Base-by-base conservation (phyloP, 345 rosid genomes). In the Populus deltoides region DNA sequence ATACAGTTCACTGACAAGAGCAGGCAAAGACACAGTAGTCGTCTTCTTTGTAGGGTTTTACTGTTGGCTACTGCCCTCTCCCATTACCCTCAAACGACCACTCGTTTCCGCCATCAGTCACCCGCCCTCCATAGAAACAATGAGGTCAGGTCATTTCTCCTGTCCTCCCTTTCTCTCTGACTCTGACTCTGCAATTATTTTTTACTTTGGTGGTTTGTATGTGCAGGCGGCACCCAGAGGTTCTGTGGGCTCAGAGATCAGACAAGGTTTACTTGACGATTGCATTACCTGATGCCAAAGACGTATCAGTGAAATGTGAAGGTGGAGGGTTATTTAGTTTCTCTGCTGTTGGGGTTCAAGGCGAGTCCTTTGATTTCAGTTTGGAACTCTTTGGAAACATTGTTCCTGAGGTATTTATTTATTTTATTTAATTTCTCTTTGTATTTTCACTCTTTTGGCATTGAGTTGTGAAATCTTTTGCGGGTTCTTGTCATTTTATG, bases 211-310 rank as follows among this genome's bases (percentile, higher is more conserved):
- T 68, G 31, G 20, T 29, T 43, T 43, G 24, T 18, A 36, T 16
- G 7, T 51, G 80, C 80, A 92, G 98, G 85, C 97, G 92, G 71
- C 89, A 93, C 35, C 97, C 98, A 2, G 98, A 96, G 86, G 98
- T 93, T 81, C 93, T 96, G 63, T 93, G 97, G 98, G 98, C 99
- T 71, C 98, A 96, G 83, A 86, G 94, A 77, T 93, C 97, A 9
- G 97, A 91, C 72, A 96, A 86, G 79, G 92, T 93, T 17, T 88
- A 91, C 83, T 77, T 96, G 43, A 96, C 97, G 1, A 81, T 96
- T 1, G 87, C 98, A 41, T 86, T 96, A 69, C 98, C 99, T 20
- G 99, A 96, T 68, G 98, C 98, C 1, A 92, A 83, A 66, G 90
- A 90, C 35, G 82, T 96, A 68, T 86, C 93, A 1, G 94, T 90